These are phyloP conservation scores for Penicillium coffeae DNA, from an alignment of 495 filamentous ascomycete species.

Conservation along the genomic window DNA sequence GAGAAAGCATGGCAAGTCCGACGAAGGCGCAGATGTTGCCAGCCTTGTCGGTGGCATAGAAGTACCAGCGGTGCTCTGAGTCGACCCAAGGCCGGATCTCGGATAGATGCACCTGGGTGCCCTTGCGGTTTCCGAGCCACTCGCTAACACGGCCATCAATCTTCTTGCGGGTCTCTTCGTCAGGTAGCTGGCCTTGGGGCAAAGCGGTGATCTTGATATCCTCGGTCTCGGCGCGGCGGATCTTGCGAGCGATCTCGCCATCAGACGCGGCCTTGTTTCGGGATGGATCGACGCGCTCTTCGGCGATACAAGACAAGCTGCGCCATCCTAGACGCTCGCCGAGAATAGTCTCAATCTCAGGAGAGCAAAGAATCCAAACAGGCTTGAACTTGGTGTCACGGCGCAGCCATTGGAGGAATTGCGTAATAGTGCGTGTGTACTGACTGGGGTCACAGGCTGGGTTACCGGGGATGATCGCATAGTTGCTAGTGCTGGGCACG, in stretches of 20 bases:
- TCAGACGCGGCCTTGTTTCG: slow-evolving; percentile 52
- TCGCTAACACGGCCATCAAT: slow-evolving; percentile 69
- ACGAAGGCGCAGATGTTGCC: slow-evolving; percentile 69
- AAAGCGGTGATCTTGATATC: slow-evolving; percentile 70
- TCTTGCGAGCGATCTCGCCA: slow-evolving; percentile 61
- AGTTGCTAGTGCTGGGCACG: slow-evolving; percentile 65
- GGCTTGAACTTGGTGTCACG: slow-evolving; percentile 71
- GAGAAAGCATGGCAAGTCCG: slow-evolving; percentile 69
- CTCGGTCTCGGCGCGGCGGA: slow-evolving; percentile 73
- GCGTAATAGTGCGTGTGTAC: slow-evolving; percentile 62
- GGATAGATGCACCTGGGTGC: slow-evolving; percentile 79
- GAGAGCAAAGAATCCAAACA: slow-evolving; percentile 73
- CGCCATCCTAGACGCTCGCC: slow-evolving; percentile 76
- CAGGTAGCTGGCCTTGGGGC: slow-evolving; percentile 54
- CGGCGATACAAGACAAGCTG: slow-evolving; percentile 75
- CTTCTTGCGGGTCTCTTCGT: slow-evolving; percentile 59
- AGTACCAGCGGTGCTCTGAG: slow-evolving; percentile 71
- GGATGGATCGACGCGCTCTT: slow-evolving; percentile 69
- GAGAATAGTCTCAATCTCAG: slow-evolving; percentile 66
- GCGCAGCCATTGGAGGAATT: slow-evolving; percentile 67
- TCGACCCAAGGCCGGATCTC: slow-evolving; percentile 82
- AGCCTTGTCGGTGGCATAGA: slow-evolving; percentile 64
- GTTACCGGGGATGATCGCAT: slow-evolving; percentile 75
- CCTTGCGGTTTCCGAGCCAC: slow-evolving; percentile 76
- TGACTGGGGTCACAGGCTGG: slow-evolving; percentile 73